Evolutionary conservation across 257 asterid species (phyloP).

Genomic region (Nicotiana sylvestris): DNA sequence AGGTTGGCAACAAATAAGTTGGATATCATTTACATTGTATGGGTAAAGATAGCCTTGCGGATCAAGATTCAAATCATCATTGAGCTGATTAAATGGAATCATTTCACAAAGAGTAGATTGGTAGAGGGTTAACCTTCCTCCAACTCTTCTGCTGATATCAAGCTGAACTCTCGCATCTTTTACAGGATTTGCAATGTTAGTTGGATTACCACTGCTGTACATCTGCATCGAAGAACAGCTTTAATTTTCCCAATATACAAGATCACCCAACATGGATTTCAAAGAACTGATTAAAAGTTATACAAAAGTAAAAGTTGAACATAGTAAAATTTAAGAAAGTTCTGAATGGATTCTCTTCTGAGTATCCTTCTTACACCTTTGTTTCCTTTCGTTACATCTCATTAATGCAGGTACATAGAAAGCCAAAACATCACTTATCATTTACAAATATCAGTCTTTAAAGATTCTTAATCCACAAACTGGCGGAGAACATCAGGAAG

Average conservation of each 20-base stretch:
- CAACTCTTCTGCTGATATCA: slow-evolving; percentile 60
- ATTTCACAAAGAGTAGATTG: slow-evolving; percentile 87
- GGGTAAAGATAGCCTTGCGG: slow-evolving; percentile 59
- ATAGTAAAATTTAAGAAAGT: too few species aligned
- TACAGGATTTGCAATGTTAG: slow-evolving; percentile 93
- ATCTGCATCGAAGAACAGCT: slow-evolving; percentile 47
- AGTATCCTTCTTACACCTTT: background rate
- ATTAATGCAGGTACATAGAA: background rate
- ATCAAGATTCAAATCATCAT: slow-evolving; percentile 48
- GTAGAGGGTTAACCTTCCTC: slow-evolving; percentile 80
- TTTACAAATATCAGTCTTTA: background rate
- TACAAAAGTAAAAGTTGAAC: too few species aligned
- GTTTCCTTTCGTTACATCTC: background rate
- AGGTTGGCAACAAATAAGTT: slow-evolving; percentile 89
- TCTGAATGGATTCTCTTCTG: background rate
- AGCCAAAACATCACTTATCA: background rate
- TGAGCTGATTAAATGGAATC: slow-evolving; percentile 55
- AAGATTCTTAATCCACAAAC: background rate
- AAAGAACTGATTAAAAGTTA: background rate
- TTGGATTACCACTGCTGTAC: slow-evolving; percentile 99
- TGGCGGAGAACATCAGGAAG: background rate
- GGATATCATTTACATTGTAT: slow-evolving; percentile 73
- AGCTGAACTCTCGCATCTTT: slow-evolving; percentile 89
- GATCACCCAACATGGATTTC: background rate
- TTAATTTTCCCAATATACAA: background rate